Evolutionary conservation across 1,139 yeast species (phyloP).

Genomic region (Magnusiomyces ingens): DNA sequence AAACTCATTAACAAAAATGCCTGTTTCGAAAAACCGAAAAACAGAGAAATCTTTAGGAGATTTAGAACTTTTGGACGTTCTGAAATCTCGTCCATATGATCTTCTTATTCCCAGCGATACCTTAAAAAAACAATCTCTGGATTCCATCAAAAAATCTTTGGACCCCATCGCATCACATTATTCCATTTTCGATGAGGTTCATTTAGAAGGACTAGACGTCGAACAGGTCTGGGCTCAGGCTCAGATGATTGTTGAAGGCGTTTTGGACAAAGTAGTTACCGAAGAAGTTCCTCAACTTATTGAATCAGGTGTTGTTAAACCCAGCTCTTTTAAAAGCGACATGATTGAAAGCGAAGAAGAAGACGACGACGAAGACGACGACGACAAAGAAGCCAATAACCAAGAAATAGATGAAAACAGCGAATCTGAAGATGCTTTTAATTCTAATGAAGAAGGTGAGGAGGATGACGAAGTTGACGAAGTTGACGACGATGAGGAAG

Average conservation of each 20-base stretch:
- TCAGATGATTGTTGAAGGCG: constrained; percentile 70
- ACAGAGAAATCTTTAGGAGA: neutral
- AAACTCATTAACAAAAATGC: neutral
- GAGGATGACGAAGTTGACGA: constrained; percentile 18
- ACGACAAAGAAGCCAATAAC: constrained; percentile 14
- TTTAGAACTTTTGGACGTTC: constrained; percentile 14
- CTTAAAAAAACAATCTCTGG: constrained; percentile 29
- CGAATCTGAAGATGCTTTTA: constrained; percentile 14
- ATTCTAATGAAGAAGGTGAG: constrained; percentile 15
- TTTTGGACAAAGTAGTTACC: constrained; percentile 48
- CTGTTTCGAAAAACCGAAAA: neutral
- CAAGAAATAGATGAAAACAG: constrained; percentile 12
- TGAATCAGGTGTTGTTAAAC: constrained; percentile 15
- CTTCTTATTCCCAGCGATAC: constrained; percentile 26
- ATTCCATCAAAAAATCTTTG: constrained; percentile 46
- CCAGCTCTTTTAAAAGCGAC: constrained; percentile 18
- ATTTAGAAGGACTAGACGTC: constrained; percentile 81
- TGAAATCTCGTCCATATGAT: constrained; percentile 27
- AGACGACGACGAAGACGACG: constrained; percentile 20
- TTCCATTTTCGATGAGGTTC: constrained; percentile 74
- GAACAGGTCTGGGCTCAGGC: constrained; percentile 93
- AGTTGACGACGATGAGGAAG: constrained; percentile 8
- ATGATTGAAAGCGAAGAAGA: constrained; percentile 21
- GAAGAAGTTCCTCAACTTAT: constrained; percentile 22
- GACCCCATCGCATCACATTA: constrained; percentile 60